These are phyloP conservation scores for Leishmania lainsoni DNA, from an alignment of 208 protist genomes.

Conservation along the genomic window DNA sequence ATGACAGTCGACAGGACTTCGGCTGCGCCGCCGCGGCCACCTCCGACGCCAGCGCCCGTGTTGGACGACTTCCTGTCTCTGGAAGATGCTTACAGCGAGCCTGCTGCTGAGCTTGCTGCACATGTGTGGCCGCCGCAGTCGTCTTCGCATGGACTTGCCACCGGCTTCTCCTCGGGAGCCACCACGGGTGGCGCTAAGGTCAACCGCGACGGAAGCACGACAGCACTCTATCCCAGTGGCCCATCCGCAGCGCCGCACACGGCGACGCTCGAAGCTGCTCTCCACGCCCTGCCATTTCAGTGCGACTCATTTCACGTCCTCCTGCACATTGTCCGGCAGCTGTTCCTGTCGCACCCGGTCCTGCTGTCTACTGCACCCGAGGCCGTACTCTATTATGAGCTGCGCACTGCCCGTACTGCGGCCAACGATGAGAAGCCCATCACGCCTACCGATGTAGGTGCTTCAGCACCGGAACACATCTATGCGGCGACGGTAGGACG, in stretches of 20 bases:
- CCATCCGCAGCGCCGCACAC: background rate
- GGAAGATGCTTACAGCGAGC: slow-evolving; percentile 7
- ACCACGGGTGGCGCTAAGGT: background rate
- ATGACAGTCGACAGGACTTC: background rate
- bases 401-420: background rate
- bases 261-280: slow-evolving; percentile 11
- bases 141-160: background rate
- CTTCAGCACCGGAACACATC: background rate
- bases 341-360: slow-evolving; percentile 12
- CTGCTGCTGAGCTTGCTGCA: background rate
- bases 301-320: slow-evolving; percentile 2
- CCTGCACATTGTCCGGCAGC: slow-evolving; percentile 12
- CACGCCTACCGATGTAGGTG: background rate
- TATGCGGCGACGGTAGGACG: background rate
- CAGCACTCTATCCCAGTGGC: background rate
- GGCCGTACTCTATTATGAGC: slow-evolving; percentile 5
- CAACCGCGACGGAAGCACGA: background rate
- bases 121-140: background rate
- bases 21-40: background rate
- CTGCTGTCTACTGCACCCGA: slow-evolving; percentile 16
- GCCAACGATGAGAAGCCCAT: background rate
- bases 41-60: background rate
- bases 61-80: slow-evolving; percentile 22
- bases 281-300: slow-evolving; percentile 11
- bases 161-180: background rate